Evolutionary conservation across 2,329 filamentous ascomycete genomes (phyloP), one percentile per base, ranked within the genome.

Genomic region (Trichoderma gracile): DNA sequence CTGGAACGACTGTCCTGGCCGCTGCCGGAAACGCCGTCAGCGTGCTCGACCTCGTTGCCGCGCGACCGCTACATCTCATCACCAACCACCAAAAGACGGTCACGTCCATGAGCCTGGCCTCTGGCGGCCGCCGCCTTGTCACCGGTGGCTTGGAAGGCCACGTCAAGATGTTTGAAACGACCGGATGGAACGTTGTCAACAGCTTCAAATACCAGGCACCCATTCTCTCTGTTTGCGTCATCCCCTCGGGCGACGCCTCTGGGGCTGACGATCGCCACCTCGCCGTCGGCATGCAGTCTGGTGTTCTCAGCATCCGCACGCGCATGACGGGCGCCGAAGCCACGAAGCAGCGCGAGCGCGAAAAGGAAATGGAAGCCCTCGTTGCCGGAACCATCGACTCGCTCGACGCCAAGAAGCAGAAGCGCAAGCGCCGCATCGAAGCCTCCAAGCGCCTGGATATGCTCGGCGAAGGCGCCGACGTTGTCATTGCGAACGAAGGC

Each of bases 1-100:
- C 91, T 2, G 93, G 92, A 54, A 97, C 93, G 5, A 93, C 91
- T 4, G 81, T 99, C 25, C 84, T 97, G 40, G 93, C 93, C 14
- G 87, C 94, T 2, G 88, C 93, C 19, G 93, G 91, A 65, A 96
- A 91, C 73, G 86, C 91, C 67, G 92, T 99, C 72, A 93, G 91
- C 6, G 92, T 99, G 12, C 84, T 99, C 67, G 95, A 99, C 75
- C 85, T 99, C 50, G 90, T 98, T 17, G 94, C 93, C 56, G 95
- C 91, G 27, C 92, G 92, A 73, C 93, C 94, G 5, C 81, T 97
- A 65, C 89, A 93, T 70, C 82, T 96, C 73, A 89, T 99, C 68
- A 89, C 89, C 70, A 98, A 96, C 75, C 95, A 99, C 78, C 95
- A 99, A 75, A 99, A 98, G 86, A 97, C 95, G 0, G 93, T 99